Evolutionary conservation across 129 eudicot species (phyloP).

Genomic region (Rutidosis leptorrhynchoides): DNA sequence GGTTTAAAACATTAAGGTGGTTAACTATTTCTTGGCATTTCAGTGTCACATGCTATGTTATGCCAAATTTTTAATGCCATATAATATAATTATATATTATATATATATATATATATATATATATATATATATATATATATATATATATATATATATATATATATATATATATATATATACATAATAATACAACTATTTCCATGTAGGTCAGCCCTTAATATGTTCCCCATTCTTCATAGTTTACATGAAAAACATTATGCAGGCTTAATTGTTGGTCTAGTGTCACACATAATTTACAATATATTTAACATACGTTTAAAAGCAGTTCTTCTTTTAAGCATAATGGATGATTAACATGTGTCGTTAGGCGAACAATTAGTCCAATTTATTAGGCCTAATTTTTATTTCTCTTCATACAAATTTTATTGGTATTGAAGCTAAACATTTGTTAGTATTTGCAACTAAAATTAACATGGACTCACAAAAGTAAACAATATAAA

Average conservation of each 20-base stretch:
- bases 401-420: neutral
- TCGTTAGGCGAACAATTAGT: too few relatives aligned
- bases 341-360: neutral
- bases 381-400: neutral
- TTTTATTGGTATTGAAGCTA: neutral
- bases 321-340: neutral
- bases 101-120: too few relatives aligned
- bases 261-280: neutral
- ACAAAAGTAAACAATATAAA: neutral
- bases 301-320: neutral
- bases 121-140: too few relatives aligned
- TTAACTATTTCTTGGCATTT: slow-evolving; percentile 21
- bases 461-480: neutral
- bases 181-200: slow-evolving; percentile 20
- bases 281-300: neutral
- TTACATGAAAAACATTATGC: neutral
- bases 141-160: too few relatives aligned
- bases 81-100: too few relatives aligned
- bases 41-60: slow-evolving; percentile 36
- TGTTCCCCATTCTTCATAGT: slow-evolving; percentile 17
- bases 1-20: slow-evolving; percentile 26
- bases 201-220: slow-evolving; percentile 23
- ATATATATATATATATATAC: too few relatives aligned
- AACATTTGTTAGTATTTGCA: neutral
- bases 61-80: slow-evolving; percentile 23